Evolutionary conservation across 1,139 yeast genomes (phyloP).

Genomic region (Debaryomyces sp.): DNA sequence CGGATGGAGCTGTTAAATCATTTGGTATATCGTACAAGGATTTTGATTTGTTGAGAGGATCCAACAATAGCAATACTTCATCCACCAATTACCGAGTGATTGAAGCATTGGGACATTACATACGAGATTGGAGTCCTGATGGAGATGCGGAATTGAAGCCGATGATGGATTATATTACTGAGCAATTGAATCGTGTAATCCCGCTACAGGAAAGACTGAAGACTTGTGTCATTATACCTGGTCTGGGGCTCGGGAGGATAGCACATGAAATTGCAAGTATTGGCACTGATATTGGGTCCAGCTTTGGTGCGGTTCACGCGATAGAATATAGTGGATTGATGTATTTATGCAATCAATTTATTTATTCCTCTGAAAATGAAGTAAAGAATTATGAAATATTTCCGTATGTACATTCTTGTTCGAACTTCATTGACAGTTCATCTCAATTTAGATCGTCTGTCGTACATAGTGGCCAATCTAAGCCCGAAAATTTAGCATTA

Average conservation of each 20-base stretch:
- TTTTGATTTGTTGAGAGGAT: slow-evolving; percentile 34
- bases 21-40: slow-evolving; percentile 44
- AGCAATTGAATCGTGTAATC: slow-evolving; percentile 30
- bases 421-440: slow-evolving; percentile 57
- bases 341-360: slow-evolving; percentile 64
- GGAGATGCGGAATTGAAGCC: slow-evolving; percentile 54
- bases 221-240: slow-evolving; percentile 68
- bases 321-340: slow-evolving; percentile 74
- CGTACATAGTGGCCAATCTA: slow-evolving; percentile 30
- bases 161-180: slow-evolving; percentile 49
- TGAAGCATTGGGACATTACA: slow-evolving; percentile 72
- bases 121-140: slow-evolving; percentile 68
- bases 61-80: slow-evolving; percentile 23
- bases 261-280: slow-evolving; percentile 60
- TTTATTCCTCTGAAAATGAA: slow-evolving; percentile 30
- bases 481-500: slow-evolving; percentile 53
- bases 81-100: slow-evolving; percentile 57
- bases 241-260: slow-evolving; percentile 75
- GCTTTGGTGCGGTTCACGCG: slow-evolving; percentile 56
- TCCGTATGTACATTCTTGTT: slow-evolving; percentile 75
- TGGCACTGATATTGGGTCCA: slow-evolving; percentile 16
- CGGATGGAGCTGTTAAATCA: slow-evolving; percentile 37
- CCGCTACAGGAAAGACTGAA: slow-evolving; percentile 26
- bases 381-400: slow-evolving; percentile 31
- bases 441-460: slow-evolving; percentile 56